These are phyloP conservation scores for Eimeria praecox DNA, from an alignment of 169 alveolate genomes.

Conservation along the genomic window DNA sequence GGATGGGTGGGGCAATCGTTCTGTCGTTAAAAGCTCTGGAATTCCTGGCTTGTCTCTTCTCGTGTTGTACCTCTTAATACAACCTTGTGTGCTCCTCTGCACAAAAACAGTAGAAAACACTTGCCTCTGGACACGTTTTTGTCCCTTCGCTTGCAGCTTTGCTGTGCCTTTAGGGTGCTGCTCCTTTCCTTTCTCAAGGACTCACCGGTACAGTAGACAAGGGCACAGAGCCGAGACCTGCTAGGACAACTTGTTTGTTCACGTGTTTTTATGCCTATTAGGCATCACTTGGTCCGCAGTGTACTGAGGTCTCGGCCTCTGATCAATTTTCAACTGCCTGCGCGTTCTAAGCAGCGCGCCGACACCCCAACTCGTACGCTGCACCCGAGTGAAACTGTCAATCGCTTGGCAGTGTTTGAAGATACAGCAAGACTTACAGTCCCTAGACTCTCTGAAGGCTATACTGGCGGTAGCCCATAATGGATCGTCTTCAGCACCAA, in stretches of 20 bases:
- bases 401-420: not conserved
- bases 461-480: not conserved
- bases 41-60: slow-evolving; percentile 1
- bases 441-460: not conserved
- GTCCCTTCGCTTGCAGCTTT: not conserved
- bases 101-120: slow-evolving; percentile 51
- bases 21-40: not conserved
- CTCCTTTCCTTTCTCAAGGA: slow-evolving; percentile 21
- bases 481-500: slow-evolving; percentile 45
- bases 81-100: slow-evolving; percentile 14
- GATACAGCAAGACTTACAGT: not conserved
- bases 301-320: slow-evolving; percentile 36
- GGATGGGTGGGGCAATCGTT: slow-evolving; percentile 58
- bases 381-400: slow-evolving; percentile 1
- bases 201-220: slow-evolving; percentile 46
- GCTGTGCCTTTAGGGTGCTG: slow-evolving; percentile 17
- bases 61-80: not conserved
- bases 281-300: slow-evolving; percentile 33
- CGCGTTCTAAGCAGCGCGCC: not conserved
- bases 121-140: not conserved
- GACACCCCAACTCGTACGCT: slow-evolving; percentile 7
- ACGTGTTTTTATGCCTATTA: not conserved
- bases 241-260: not conserved
- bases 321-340: slow-evolving; percentile 8
- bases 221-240: not conserved